phyloP scores from a whole-genome alignment of 1,139 yeast species.

The Pichia sp. region DNA sequence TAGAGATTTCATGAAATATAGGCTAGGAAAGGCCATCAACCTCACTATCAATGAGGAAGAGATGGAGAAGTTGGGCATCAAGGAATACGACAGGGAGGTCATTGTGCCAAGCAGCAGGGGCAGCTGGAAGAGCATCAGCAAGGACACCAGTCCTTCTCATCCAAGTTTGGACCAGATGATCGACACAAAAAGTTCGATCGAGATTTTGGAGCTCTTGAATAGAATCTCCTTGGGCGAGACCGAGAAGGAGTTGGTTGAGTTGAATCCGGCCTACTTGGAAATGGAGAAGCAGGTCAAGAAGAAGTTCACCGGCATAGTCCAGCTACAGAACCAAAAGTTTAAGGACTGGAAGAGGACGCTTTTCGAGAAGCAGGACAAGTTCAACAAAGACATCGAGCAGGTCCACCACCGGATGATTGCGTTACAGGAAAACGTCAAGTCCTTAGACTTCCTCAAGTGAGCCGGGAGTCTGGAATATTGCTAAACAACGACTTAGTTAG shows the following conservation, averaged over 20 bases:
- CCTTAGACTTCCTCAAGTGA: neutral
- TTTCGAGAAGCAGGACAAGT: conserved; percentile 48
- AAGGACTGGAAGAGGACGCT: conserved; percentile 63
- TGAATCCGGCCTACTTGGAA: conserved; percentile 47
- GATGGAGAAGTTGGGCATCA: conserved; percentile 21
- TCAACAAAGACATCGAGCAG: conserved; percentile 53
- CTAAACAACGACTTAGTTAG: neutral
- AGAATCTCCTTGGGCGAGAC: conserved; percentile 36
- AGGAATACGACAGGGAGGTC: conserved; percentile 22
- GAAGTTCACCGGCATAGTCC: conserved; percentile 46
- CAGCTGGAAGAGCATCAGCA: conserved; percentile 27
- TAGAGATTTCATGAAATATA: conserved; percentile 38
- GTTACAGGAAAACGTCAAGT: conserved; percentile 39
- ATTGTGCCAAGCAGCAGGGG: conserved; percentile 28
- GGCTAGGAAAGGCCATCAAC: conserved; percentile 36
- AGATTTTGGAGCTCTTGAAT: conserved; percentile 38
- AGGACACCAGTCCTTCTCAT: conserved; percentile 25
- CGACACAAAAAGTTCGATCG: conserved; percentile 27
- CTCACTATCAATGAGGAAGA: conserved; percentile 22
- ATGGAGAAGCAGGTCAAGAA: conserved; percentile 44
- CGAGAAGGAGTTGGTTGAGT: conserved; percentile 40
- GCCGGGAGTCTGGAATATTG: neutral
- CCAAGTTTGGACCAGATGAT: conserved; percentile 31
- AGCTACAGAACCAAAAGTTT: conserved; percentile 55
- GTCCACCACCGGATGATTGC: conserved; percentile 36